Evolutionary conservation across 2,329 filamentous ascomycete genomes (phyloP).

Genomic region (Thermothelomyces thermophilus): DNA sequence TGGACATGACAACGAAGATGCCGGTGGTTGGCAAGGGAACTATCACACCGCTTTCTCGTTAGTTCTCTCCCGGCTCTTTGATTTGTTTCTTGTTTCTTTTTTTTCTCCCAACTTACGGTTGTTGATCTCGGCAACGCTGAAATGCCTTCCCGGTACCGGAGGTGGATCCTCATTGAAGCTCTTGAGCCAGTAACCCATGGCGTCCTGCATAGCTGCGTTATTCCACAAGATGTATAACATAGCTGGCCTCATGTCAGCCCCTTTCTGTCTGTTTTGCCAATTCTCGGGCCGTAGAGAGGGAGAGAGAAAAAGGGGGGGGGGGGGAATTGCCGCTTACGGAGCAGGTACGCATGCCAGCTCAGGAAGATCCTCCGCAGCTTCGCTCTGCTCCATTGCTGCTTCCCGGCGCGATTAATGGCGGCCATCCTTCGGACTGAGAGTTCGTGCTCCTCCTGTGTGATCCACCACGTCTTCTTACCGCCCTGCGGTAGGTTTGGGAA

Average conservation of each 20-base stretch:
- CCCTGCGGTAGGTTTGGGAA: neutral
- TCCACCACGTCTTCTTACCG: neutral
- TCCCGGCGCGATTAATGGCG: neutral
- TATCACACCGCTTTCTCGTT: neutral
- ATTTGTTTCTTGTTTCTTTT: too few species aligned
- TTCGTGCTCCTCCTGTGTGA: neutral
- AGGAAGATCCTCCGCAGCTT: neutral
- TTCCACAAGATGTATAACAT: conserved; percentile 1
- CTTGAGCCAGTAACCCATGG: conserved; percentile 2
- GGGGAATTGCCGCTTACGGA: neutral
- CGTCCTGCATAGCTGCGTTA: neutral
- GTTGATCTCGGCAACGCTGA: neutral
- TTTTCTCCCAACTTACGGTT: neutral
- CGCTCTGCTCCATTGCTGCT: neutral
- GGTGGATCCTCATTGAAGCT: neutral
- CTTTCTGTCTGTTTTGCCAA: neutral
- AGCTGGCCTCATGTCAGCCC: neutral
- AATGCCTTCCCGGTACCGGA: neutral
- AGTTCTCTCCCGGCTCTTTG: too few species aligned
- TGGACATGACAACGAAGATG: neutral
- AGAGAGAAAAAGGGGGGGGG: neutral
- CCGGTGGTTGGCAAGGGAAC: neutral
- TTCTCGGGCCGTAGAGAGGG: too few species aligned
- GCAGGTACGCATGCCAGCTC: conserved; percentile 1
- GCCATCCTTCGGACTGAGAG: neutral